phyloP scores from a whole-genome alignment of 106 monocot species.

The Xerophyta viscosa region DNA sequence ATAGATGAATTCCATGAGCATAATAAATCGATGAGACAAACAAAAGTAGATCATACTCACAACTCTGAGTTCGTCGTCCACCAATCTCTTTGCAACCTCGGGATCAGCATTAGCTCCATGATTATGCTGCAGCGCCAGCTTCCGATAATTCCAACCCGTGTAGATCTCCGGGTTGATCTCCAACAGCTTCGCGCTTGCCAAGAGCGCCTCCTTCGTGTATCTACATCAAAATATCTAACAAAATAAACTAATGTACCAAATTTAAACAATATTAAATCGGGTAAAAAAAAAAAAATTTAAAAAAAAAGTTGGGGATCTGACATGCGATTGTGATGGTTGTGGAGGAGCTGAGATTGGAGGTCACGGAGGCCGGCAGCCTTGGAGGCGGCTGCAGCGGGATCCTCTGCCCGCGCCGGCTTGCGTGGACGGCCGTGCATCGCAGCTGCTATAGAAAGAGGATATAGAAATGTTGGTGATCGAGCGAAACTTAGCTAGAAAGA shows the following conservation, averaged over 20 bases:
- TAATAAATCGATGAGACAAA: neutral
- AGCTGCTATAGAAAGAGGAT: neutral
- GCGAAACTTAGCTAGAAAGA: no score
- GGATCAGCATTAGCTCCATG: constrained; percentile 24
- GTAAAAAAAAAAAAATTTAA: neutral
- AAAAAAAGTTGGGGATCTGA: constrained; percentile 3
- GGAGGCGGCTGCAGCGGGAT: constrained; percentile 38
- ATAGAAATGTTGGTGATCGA: no score
- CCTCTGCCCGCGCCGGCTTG: constrained; percentile 39
- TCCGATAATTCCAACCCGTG: constrained; percentile 92
- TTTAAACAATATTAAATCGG: no score
- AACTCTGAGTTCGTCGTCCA: constrained; percentile 70
- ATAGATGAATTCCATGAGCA: neutral
- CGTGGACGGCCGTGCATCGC: constrained; percentile 84
- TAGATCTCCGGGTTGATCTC: constrained; percentile 86
- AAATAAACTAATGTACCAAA: neutral
- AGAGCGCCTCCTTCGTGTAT: constrained; percentile 69
- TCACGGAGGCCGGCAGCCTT: constrained; percentile 65
- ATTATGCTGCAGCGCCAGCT: constrained; percentile 52
- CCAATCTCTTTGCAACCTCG: constrained; percentile 28
- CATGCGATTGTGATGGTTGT: constrained; percentile 72
- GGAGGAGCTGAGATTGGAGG: constrained; percentile 70
- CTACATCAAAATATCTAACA: constrained; percentile 18
- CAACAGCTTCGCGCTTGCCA: constrained; percentile 53
- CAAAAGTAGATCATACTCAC: constrained; percentile 17